These are phyloP conservation scores for Cryptosporidium andersoni DNA, from an alignment of 169 alveolate genomes.

Conservation along the genomic window DNA sequence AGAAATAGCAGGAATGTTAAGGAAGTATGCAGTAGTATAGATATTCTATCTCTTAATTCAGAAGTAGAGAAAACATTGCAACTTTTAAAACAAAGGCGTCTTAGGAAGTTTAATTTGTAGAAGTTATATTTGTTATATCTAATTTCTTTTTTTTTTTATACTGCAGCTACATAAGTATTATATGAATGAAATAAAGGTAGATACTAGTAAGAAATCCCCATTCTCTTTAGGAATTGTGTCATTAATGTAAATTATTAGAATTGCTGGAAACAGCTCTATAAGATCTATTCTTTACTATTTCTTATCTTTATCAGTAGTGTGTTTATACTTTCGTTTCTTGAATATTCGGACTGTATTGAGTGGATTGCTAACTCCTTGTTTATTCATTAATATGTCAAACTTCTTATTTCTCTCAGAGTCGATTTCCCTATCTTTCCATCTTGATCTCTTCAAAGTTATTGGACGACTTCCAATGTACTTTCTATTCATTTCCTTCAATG, in stretches of 20 bases:
- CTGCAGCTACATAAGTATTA: no score
- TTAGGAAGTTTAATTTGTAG: no score
- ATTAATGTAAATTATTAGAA: background rate
- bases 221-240: no score
- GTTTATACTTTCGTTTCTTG: slow-evolving; percentile 19
- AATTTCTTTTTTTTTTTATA: no score
- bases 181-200: no score
- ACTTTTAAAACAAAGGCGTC: no score
- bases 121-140: no score
- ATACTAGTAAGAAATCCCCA: no score
- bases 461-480: slow-evolving; percentile 95
- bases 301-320: background rate
- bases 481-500: slow-evolving; percentile 95
- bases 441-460: slow-evolving; percentile 87
- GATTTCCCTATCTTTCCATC: slow-evolving; percentile 92
- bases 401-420: slow-evolving; percentile 79
- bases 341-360: slow-evolving; percentile 8
- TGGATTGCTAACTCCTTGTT: background rate
- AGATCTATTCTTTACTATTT: background rate
- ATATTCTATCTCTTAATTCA: no score
- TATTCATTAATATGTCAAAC: slow-evolving; percentile 42
- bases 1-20: slow-evolving; percentile 4
- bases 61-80: no score
- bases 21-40: background rate
- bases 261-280: background rate